These are phyloP conservation scores for Aspergillus japonicus DNA, from an alignment of 2,329 filamentous ascomycete species.

Conservation along the genomic window DNA sequence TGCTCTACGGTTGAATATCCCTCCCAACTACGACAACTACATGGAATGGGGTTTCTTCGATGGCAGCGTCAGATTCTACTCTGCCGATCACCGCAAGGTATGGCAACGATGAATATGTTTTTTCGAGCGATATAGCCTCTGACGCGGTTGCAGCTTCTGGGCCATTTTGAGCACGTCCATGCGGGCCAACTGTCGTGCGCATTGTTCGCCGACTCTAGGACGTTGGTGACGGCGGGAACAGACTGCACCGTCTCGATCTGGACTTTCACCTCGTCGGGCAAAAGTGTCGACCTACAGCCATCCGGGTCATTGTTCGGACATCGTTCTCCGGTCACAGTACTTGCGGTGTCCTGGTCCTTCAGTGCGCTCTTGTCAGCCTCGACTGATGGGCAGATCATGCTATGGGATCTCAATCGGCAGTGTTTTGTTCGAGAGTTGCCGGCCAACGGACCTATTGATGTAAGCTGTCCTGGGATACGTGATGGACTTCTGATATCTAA, in stretches of 20 bases:
- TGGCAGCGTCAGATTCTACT: slow-evolving; percentile 87
- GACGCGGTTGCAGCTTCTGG: slow-evolving; percentile 56
- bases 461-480: slow-evolving; percentile 22
- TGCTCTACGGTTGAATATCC: slow-evolving; percentile 81
- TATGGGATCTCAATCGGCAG: slow-evolving; percentile 92
- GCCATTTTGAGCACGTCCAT: slow-evolving; percentile 90
- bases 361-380: slow-evolving; percentile 84
- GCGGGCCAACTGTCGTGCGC: slow-evolving; percentile 83
- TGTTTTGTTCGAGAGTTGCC: slow-evolving; percentile 79
- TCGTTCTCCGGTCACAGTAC: slow-evolving; percentile 74
- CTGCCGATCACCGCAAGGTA: slow-evolving; percentile 75
- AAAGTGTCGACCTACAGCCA: slow-evolving; percentile 74
- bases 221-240: slow-evolving; percentile 84
- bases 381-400: slow-evolving; percentile 74
- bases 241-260: slow-evolving; percentile 90
- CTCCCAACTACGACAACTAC: slow-evolving; percentile 83
- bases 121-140: not conserved
- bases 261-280: slow-evolving; percentile 64
- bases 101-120: not conserved
- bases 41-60: slow-evolving; percentile 96
- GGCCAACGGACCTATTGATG: slow-evolving; percentile 51
- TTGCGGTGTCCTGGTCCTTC: slow-evolving; percentile 84
- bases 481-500: not conserved
- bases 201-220: slow-evolving; percentile 83
- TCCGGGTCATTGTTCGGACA: slow-evolving; percentile 86